Base-by-base conservation (phyloP, 768 basidiomycete genomes). In the Leucocoprinus leucothites region DNA sequence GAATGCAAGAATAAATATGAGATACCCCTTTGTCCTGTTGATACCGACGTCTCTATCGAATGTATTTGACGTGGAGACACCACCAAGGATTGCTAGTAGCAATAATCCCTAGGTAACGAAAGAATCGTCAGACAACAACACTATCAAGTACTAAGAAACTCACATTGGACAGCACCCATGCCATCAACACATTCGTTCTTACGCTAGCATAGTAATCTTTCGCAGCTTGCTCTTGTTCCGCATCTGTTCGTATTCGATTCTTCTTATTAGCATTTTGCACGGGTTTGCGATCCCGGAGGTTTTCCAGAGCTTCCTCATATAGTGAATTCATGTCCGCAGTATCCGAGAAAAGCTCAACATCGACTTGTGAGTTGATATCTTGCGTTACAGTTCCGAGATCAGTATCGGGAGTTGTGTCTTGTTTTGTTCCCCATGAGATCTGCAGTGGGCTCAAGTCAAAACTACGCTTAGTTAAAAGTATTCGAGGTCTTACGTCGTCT, bases 381-480 rank as follows among this genome's bases (percentile, higher is more conserved):
- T 92, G 89, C 36, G 85, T 82, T 45, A 94, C 90, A 6, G 85
- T 84, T 9, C 93, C 93, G 16, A 97, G 82, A 65, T 96, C 93
- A 0, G 81, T 79, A 49, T 89, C 86, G 0, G 81, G 78, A 2
- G 78, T 72, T 8, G 81, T 80, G 60, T 93, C 90, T 70, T 93
- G 89, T 69, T 98, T 98, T n/a, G 94, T 98, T 4, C 94, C 94
- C 94, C 94, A 92, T 22, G 91, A 91, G 41, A 91, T 91, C 87
- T 90, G 63, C 3, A 52, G 21, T 43, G 35, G 18, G 21, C 41
- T 28, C 21, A 14, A 56, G 46, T 34, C 18, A 19, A n/a, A 9
- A 48, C 62, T n/a, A 58, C 54, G 25, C 2, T 9, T 61, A 18
- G 53, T 59, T 58, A 38, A 45, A 56, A 26, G 45, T 25, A 40